Percentiles rank a stretch among this genome's conserved stretches.
These are phyloP conservation scores for Chloris gayana DNA, from an alignment of 176 grass and related monocot genomes.

Conservation along the genomic window DNA sequence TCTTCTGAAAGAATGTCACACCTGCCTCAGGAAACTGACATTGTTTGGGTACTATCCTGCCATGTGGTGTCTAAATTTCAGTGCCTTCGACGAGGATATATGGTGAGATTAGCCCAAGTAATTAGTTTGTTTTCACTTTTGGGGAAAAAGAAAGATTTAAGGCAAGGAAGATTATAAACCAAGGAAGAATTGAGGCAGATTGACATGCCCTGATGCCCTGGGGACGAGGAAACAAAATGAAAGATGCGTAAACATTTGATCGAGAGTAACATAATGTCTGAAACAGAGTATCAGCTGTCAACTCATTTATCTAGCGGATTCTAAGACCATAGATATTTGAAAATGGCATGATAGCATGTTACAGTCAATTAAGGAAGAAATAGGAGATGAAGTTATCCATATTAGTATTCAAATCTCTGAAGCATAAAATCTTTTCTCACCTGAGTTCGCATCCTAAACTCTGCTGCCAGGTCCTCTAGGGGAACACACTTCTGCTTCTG, in stretches of 20 bases:
- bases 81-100: neutral
- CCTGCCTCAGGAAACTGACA: neutral
- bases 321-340: neutral
- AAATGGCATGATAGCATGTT: conserved; percentile 7
- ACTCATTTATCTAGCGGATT: neutral
- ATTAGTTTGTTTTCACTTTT: neutral
- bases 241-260: neutral
- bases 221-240: neutral
- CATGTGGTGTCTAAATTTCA: neutral
- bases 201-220: neutral
- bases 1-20: neutral
- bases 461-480: conserved; percentile 88
- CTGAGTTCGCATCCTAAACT: conserved; percentile 93
- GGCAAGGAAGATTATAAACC: neutral
- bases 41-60: neutral
- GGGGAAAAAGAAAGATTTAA: neutral
- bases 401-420: conserved; percentile 3
- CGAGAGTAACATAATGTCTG: neutral
- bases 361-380: neutral
- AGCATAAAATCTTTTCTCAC: conserved; percentile 36
- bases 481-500: conserved; percentile 98
- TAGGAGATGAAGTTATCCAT: conserved; percentile 4
- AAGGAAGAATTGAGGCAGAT: neutral
- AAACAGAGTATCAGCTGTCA: conserved; percentile 12
- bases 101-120: neutral